Evolutionary conservation across 805 yeast species (phyloP).

Genomic region (Yarrowia deformans): DNA sequence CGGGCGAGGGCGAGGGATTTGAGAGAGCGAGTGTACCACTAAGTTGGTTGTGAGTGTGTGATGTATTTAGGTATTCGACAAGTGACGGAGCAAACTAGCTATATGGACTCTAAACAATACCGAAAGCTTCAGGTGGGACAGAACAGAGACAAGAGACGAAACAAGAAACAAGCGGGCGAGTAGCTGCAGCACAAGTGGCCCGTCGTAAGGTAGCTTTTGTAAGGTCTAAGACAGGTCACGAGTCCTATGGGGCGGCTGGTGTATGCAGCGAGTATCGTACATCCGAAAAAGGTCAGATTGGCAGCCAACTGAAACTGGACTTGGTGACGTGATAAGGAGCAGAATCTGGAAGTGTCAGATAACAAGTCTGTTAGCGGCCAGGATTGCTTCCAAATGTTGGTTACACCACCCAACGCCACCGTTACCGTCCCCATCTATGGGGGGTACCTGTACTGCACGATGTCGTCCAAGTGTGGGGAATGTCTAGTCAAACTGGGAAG

Average conservation of each 20-base stretch:
- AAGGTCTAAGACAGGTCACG: conserved; percentile 19
- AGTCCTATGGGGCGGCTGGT: background rate
- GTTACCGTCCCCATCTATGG: background rate
- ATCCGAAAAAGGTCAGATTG: background rate
- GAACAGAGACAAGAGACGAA: conserved; percentile 24
- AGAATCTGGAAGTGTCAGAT: background rate
- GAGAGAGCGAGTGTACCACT: too few relatives aligned
- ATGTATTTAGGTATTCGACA: background rate
- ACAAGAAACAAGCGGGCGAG: background rate
- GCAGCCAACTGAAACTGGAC: background rate
- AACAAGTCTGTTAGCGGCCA: too few relatives aligned
- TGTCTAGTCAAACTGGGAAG: conserved; percentile 4
- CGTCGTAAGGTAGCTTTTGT: background rate
- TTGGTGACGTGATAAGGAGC: background rate
- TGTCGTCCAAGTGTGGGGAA: conserved; percentile 9
- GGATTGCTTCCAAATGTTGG: background rate
- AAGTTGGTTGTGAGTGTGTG: too few relatives aligned
- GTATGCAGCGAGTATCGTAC: background rate
- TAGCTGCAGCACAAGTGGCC: background rate
- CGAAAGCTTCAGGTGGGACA: conserved; percentile 21
- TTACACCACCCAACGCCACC: background rate
- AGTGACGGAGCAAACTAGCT: conserved; percentile 31
- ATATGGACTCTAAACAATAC: conserved; percentile 30
- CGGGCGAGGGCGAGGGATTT: background rate
- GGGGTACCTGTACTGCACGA: background rate